Evolutionary conservation across 2,329 filamentous ascomycete genomes (phyloP), one percentile per base, ranked within the genome.

Genomic region (Alternaria novae-zelandiae): DNA sequence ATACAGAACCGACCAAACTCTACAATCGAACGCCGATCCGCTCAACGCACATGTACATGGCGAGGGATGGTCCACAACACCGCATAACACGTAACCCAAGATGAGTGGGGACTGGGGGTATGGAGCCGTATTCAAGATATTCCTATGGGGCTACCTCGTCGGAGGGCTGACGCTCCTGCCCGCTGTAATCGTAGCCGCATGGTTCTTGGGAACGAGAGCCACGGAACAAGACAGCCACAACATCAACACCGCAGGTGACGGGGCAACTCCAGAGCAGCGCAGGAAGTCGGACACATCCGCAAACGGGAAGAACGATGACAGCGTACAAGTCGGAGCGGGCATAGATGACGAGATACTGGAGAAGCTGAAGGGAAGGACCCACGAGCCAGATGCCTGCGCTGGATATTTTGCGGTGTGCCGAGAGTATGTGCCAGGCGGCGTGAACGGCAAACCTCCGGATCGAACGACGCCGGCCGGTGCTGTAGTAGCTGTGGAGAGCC

Each of bases 361-460:
- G 47, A 69, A 71, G 45, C 55, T 74, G 25, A 74, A 74, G 56
- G 64, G 61, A 15, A 66, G 65, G 50, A 63, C 85, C 20, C 86
- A 89, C 67, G 90, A 93, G 62, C 85, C 89, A 32, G 93, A 96
- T 75, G 91, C 94, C 44, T 92, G 93, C 2, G 92, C 94, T 9
- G 94, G 94, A 17, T 97, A 96, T 82, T 97, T 97, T 79, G 93
- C 94, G n/a, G 93, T 97, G 15, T 96, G 92, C 77, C 88, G 94
- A 77, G 94, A 97, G 82, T 97, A 96, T 81, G 92, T 93, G 1
- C 93, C 94, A 45, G 93, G 94, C 77, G 94, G 94, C 45, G 90
- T 97, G 79, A 96, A 96, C 83, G 93, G 93, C 64, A 97, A 95
- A 81, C 94, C 94, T 6, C 94, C 95, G 62, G 94, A 97, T 82